Evolutionary conservation across 2,329 filamentous ascomycete species (phyloP).

Genomic region (Thelonectria blattea): DNA sequence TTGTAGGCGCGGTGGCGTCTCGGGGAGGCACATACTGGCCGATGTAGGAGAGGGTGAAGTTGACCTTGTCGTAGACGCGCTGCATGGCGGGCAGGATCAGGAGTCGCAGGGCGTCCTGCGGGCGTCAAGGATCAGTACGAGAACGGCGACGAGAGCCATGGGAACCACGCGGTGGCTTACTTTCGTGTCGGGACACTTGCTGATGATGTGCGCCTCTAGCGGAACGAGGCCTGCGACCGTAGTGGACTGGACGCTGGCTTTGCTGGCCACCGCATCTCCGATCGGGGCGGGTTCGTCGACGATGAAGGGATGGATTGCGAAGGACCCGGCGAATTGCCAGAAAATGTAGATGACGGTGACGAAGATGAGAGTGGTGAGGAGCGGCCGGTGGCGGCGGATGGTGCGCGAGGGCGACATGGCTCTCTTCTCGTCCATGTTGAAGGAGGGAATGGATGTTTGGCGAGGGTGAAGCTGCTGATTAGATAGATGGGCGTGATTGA

Average conservation of each 20-base stretch:
- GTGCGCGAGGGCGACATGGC: constrained; percentile 33
- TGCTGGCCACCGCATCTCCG: constrained; percentile 14
- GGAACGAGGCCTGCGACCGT: constrained; percentile 60
- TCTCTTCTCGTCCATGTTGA: constrained; percentile 43
- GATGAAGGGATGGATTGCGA: constrained; percentile 18
- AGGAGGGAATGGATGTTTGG: constrained; percentile 8
- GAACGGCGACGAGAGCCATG: background rate
- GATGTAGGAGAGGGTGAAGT: constrained; percentile 91
- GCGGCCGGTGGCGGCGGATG: constrained; percentile 34
- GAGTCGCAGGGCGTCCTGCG: constrained; percentile 75
- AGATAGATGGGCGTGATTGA: background rate
- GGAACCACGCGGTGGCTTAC: constrained; percentile 42
- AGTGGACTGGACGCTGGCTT: constrained; percentile 6
- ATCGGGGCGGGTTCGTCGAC: constrained; percentile 1
- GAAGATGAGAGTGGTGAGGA: constrained; percentile 33
- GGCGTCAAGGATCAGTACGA: constrained; percentile 18
- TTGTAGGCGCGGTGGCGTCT: background rate
- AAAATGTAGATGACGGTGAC: constrained; percentile 36
- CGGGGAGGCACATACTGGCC: constrained; percentile 64
- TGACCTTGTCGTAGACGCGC: constrained; percentile 78
- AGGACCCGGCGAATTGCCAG: constrained; percentile 38
- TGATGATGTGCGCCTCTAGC: constrained; percentile 95
- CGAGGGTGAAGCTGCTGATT: constrained; percentile 8
- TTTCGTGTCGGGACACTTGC: constrained; percentile 91
- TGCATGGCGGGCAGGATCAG: constrained; percentile 89